Conservation (phyloP, 164 flowering plant genomes). For the Macadamia integrifolia region DNA sequence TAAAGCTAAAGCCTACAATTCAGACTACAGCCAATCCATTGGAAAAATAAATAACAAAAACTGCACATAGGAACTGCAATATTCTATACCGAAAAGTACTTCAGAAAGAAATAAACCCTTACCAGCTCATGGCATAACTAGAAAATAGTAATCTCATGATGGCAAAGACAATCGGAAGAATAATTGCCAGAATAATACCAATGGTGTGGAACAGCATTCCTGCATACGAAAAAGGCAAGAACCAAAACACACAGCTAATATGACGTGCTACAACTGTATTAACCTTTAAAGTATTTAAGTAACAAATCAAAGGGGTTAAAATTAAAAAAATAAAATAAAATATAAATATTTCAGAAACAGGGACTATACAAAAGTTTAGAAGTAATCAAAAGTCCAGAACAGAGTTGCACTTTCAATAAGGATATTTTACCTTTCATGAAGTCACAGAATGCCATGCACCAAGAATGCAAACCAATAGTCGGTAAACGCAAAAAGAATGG, state of each 20-base stretch:
- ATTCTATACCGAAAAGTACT: too few species aligned
- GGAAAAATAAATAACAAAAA: too few species aligned
- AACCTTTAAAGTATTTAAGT: too few species aligned
- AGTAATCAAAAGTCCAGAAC: not conserved
- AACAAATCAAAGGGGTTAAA: not conserved
- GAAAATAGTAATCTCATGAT: constrained; percentile 61
- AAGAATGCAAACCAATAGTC: constrained; percentile 31
- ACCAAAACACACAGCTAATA: too few species aligned
- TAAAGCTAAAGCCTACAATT: too few species aligned
- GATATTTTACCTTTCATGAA: constrained; percentile 58
- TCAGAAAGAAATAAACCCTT: constrained; percentile 8
- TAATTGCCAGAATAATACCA: constrained; percentile 54
- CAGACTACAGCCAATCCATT: too few species aligned
- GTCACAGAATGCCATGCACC: constrained; percentile 37
- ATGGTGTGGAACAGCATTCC: constrained; percentile 61
- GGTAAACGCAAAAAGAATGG: constrained; percentile 43
- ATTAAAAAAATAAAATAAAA: not conserved
- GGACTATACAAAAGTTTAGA: not conserved
- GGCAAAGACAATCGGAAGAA: constrained; percentile 61
- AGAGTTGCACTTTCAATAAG: not conserved
- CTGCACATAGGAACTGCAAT: too few species aligned
- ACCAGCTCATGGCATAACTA: constrained; percentile 84
- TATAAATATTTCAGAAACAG: not conserved
- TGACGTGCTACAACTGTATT: too few species aligned
- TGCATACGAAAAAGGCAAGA: constrained; percentile 23